Base-by-base conservation (phyloP, 305 asterid species). In the Fraxinus platypoda region DNA sequence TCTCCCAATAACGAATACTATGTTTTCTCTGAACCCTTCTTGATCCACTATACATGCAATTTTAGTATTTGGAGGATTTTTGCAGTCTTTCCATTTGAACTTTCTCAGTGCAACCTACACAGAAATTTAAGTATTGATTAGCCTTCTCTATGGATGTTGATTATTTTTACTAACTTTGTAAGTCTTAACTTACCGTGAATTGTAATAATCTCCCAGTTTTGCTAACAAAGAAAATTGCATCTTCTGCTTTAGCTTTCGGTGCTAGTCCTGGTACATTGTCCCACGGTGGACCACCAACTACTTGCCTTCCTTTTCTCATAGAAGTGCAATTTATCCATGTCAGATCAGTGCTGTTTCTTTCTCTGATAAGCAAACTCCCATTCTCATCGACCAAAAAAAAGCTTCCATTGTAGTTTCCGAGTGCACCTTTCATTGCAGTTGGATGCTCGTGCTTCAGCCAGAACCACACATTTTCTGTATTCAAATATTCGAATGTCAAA, bases 81-180 rank as follows among this genome's bases (percentile, higher is more conserved):
- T 87, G 90, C 98, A 95, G 81, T 92, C 93, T 87, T 92, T 95
- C 98, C 98, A 95, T 88, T 91, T 93, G 95, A 87, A 95, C 90
- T 92, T 94, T 82, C 92, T 90, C 81, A 88, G 54, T 17, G 94
- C 95, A 70, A 95, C 97, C 98, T 95, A 84, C 81, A 87, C 15
- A 73, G 82, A 17, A 19, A 62, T 26, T 13, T 30, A 26, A 37
- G 38, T 15, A 70, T 70, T 25, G 35, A 68, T 28, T 28, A 68
- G 35, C 19, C 35, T 68, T 68, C 19, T 68, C 73, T 26, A 66
- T 49, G 62, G 62, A 17, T 52, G 62, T 17, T 52, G 21, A 52
- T 15, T 52, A 52, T 52, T 52, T 33, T 34, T 34, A 33, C 38
- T 3, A 13, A 68, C 66, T 43, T 52, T 37, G 62, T 21, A 62